Evolutionary conservation across 2,329 filamentous ascomycete genomes (phyloP), one percentile per base, ranked within the genome.

Genomic region (Chrysosphaeria jannelii): DNA sequence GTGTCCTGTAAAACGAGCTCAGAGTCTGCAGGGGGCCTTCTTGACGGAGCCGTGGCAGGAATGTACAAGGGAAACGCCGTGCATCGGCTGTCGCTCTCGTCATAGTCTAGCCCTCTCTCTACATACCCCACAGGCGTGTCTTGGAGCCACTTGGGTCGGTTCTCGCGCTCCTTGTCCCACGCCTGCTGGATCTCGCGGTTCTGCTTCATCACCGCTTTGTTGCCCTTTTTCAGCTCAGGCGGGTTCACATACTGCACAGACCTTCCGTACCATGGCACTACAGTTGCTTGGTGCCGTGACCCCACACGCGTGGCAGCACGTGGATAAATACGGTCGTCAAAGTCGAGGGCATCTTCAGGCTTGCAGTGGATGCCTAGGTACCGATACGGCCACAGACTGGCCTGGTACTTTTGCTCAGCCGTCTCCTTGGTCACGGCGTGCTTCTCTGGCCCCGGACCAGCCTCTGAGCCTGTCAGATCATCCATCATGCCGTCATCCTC

Each of bases 251-350:
- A 72, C 41, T 89, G 57, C n/a, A 93, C 67, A 0, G 78, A 67
- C 25, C 63, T 64, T 5, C 81, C 85, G 26, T 69, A 69, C 85
- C 85, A 97, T 5, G 71, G 55, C 23, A 59, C 51, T 16, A 90
- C 72, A 33, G 65, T 68, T 4, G 85, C 81, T 47, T 97, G 85
- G 42, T 93, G 78, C 26, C 78, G 65, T 7, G 78, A 75, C 6
- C 85, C 85, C 18, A 93, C 53, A 18, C 85, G 69, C 26, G 85
- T 93, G 39, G 79, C 88, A 10, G 85, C 81, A 32, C 85, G 69
- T 6, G 85, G 85, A 39, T 93, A 93, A 32, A 97, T 93, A 31
- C 85, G 68, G 42, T 97, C 85, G 37, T 97, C 85, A 39, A 90
- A 89, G 41, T 97, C 85, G 14, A 97, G 51, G 1, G 76, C 85